phyloP scores from a whole-genome alignment of 2,329 filamentous ascomycete genomes.

The Colletotrichum sp. region DNA sequence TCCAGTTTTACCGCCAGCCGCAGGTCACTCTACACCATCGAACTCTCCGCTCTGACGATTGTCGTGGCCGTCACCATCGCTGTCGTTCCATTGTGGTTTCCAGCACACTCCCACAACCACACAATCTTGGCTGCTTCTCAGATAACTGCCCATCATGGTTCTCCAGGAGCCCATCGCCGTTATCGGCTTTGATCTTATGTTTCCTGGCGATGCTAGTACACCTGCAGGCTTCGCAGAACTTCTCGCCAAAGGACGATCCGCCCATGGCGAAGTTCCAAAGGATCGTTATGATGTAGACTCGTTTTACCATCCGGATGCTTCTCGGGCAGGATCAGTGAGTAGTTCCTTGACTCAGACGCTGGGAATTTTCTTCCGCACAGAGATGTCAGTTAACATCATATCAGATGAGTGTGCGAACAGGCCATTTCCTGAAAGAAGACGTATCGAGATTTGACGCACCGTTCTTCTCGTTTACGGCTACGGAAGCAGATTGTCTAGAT shows the following conservation, averaged over 20 bases:
- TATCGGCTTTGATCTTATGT: neutral
- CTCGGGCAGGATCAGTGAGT: neutral
- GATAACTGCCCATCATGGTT: neutral
- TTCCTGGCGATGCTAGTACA: neutral
- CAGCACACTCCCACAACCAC: neutral
- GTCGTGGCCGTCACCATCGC: neutral
- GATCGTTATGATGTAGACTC: neutral
- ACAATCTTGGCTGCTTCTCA: neutral
- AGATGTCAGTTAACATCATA: neutral
- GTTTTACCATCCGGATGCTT: neutral
- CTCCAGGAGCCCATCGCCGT: neutral
- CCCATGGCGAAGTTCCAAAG: neutral
- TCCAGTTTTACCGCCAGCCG: neutral
- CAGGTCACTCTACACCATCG: neutral
- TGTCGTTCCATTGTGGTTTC: neutral
- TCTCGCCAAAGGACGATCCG: neutral
- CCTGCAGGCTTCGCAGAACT: neutral
- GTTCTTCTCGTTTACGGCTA: conserved; percentile 25
- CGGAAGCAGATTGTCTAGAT: conserved; percentile 30
- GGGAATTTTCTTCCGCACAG: fast-evolving
- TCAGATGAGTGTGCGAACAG: neutral
- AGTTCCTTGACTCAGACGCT: neutral
- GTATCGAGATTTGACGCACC: conserved; percentile 12
- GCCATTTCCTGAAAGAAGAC: neutral
- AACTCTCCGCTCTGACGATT: neutral